Conservation (phyloP, 345 rosid genomes). For the Chamaenerion angustifolium region DNA sequence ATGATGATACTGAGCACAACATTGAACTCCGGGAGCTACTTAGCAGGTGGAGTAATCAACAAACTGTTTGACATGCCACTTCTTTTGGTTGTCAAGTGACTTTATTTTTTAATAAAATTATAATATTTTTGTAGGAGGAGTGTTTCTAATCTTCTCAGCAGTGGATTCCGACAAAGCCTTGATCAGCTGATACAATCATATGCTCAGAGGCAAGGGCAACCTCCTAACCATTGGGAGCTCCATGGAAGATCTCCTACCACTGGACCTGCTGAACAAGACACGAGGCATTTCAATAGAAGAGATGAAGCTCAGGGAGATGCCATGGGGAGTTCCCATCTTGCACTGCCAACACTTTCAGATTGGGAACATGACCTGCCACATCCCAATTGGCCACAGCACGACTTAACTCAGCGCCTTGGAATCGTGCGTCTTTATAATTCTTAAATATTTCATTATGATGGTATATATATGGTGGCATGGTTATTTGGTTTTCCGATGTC, state of each 20-base stretch:
- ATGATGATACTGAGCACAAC: constrained; percentile 51
- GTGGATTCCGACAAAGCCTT: constrained; percentile 84
- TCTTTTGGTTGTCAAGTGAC: too few relatives aligned
- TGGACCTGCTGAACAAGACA: constrained; percentile 30
- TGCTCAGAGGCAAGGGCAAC: constrained; percentile 72
- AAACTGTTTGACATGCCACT: constrained; percentile 4
- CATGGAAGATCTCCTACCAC: constrained; percentile 37
- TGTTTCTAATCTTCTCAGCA: constrained; percentile 78
- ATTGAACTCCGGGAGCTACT: constrained; percentile 73
- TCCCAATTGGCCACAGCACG: constrained; percentile 49
- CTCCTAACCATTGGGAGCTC: constrained; percentile 53
- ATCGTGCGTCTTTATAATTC: constrained; percentile 31
- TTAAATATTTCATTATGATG: neutral
- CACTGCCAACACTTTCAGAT: constrained; percentile 35
- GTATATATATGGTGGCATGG: neutral
- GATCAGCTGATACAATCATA: constrained; percentile 75
- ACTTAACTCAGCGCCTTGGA: constrained; percentile 57
- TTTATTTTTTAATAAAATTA: too few relatives aligned
- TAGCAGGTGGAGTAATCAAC: constrained; percentile 36
- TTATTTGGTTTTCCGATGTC: neutral
- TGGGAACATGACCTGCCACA: constrained; percentile 56
- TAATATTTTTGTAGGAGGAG: constrained; percentile 48
- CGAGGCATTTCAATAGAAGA: constrained; percentile 36
- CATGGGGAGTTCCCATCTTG: constrained; percentile 29
- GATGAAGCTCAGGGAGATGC: constrained; percentile 35